Evolutionary conservation across 1,139 yeast species (phyloP), one percentile per base, ranked within the genome.

Genomic region (Yamadazyma siamensis): DNA sequence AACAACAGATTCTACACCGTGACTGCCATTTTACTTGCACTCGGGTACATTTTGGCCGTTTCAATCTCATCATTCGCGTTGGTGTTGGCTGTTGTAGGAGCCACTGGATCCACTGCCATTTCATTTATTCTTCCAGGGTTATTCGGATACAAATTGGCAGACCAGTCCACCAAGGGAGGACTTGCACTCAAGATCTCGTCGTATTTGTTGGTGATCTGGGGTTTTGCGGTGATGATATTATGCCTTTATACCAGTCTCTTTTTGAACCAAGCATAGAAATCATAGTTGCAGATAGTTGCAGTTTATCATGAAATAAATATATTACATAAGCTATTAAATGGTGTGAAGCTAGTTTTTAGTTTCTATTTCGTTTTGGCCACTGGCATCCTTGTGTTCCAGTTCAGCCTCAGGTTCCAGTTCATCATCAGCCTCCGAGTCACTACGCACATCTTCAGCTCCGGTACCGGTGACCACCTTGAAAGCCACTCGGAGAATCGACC

Each of bases 361-460:
- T n/a, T n/a, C n/a, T n/a, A n/a, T n/a, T n/a, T n/a, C n/a, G n/a
- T n/a, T n/a, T n/a, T n/a, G n/a, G n/a, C n/a, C n/a, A n/a, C n/a
- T n/a, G n/a, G n/a, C n/a, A n/a, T n/a, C n/a, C n/a, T n/a, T n/a
- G n/a, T n/a, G n/a, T n/a, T n/a, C n/a, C n/a, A n/a, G n/a, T n/a
- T n/a, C n/a, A n/a, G n/a, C n/a, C n/a, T n/a, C n/a, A n/a, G n/a
- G n/a, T n/a, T 18, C 20, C 20, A 8, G 9, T 18, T 18, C 34
- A 6, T 37, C 46, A 15, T 26, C 35, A 13, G 43, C 65, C 31
- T 76, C 83, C 27, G 82, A 91, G 43, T 75, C 85, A 49, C 86
- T 89, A 52, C 94, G 77, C 43, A 94, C 81, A 37, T 82, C 84
- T 53, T 88, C 96, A 30, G 87, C 94, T 21, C 79, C 77, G 13